A percentile compares a stretch with the other conserved stretches of the same genome.
phyloP scores from a whole-genome alignment of 441 rosid genomes.

The Adansonia gregorii region DNA sequence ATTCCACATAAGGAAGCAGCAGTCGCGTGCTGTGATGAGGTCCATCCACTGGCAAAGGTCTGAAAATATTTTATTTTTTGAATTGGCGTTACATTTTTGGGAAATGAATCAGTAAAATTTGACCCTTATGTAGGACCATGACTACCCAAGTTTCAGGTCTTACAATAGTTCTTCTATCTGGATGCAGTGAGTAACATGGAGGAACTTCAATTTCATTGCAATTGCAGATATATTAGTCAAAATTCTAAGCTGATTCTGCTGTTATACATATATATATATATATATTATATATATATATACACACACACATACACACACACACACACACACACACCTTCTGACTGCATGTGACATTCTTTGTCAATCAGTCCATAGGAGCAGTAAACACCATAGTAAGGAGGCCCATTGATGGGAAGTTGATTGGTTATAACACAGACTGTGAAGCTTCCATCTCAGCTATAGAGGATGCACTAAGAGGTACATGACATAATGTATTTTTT shows the following conservation, averaged over 20 bases:
- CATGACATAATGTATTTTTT: background rate
- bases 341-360: background rate
- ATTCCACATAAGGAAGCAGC: constrained; percentile 14
- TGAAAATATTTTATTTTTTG: background rate
- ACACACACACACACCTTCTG: background rate
- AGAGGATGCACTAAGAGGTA: constrained; percentile 16
- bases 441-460: constrained; percentile 7
- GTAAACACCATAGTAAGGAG: constrained; percentile 9
- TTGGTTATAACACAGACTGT: constrained; percentile 1
- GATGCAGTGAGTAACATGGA: background rate
- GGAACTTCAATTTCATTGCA: background rate
- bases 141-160: background rate
- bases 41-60: constrained; percentile 16
- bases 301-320: too few species aligned
- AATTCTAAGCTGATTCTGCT: background rate
- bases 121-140: background rate
- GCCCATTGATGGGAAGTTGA: background rate
- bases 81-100: background rate
- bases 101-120: background rate
- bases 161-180: too few species aligned
- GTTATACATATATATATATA: background rate
- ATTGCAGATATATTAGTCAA: background rate
- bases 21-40: constrained; percentile 10
- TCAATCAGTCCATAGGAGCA: constrained; percentile 13
- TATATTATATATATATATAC: too few species aligned